phyloP scores from a whole-genome alignment of 306 rosid genomes.

The Rosa rugosa region DNA sequence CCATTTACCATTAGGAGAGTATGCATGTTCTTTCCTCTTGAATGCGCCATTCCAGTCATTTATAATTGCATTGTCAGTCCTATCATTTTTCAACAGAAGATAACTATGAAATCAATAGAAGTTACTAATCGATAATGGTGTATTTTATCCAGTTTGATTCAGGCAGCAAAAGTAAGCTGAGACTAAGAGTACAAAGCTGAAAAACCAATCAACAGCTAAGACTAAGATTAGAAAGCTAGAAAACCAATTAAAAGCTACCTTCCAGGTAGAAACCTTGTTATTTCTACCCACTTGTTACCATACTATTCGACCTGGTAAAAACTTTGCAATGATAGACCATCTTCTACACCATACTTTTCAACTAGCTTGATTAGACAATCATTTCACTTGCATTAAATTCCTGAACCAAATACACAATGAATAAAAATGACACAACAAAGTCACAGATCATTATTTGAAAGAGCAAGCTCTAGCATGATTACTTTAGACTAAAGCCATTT shows the following conservation, averaged over 20 bases:
- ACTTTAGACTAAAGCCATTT: no score
- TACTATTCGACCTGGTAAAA: conserved; percentile 56
- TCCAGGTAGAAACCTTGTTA: conserved; percentile 68
- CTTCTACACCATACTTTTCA: conserved; percentile 44
- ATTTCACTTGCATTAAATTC: not conserved
- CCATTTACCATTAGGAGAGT: conserved; percentile 27
- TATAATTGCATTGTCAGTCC: conserved; percentile 67
- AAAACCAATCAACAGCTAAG: no score
- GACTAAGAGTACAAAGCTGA: no score
- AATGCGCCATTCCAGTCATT: conserved; percentile 60
- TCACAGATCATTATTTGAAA: no score
- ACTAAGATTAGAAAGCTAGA: no score
- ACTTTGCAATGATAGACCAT: conserved; percentile 54
- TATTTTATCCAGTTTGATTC: not conserved
- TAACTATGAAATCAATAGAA: not conserved
- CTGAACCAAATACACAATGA: no score
- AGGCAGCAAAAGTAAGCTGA: not conserved
- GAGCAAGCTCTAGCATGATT: no score
- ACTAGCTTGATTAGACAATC: conserved; percentile 44
- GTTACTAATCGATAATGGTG: no score
- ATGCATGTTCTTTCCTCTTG: conserved; percentile 37
- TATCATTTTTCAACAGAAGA: conserved; percentile 22
- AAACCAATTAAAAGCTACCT: conserved; percentile 37
- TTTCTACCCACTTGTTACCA: conserved; percentile 71
- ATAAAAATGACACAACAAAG: no score